These are phyloP conservation scores for Pythium aphanidermatum DNA, from an alignment of 352 stramenopile genomes.

Conservation along the genomic window DNA sequence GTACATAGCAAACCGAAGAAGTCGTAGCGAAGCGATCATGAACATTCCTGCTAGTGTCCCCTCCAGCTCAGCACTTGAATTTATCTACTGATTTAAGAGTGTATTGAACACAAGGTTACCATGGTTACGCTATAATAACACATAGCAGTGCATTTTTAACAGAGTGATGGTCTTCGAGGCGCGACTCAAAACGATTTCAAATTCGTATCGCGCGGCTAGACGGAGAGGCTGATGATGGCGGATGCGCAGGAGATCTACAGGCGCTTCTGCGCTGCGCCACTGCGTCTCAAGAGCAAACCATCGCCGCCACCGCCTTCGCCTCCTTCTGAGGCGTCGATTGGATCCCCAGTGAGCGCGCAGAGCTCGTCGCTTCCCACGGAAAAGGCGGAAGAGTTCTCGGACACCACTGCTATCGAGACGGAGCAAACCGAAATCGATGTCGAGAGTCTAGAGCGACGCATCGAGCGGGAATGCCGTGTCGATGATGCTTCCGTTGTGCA, in stretches of 20 bases:
- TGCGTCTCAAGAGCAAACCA: slow-evolving; percentile 12
- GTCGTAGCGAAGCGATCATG: too few species aligned
- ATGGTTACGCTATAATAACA: too few species aligned
- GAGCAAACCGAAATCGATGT: slow-evolving; percentile 3
- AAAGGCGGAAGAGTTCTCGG: neutral
- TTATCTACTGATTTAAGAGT: too few species aligned
- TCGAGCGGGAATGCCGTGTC: slow-evolving; percentile 11
- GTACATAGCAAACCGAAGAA: too few species aligned
- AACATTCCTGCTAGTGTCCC: too few species aligned
- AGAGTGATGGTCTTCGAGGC: slow-evolving; percentile 1
- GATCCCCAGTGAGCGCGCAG: neutral
- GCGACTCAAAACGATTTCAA: slow-evolving; percentile 13
- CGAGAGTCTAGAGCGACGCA: slow-evolving; percentile 5
- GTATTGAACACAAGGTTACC: too few species aligned
- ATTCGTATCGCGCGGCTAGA: slow-evolving; percentile 1
- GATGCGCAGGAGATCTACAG: slow-evolving; percentile 20
- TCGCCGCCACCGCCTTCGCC: neutral
- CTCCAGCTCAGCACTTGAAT: too few species aligned
- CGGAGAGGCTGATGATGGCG: slow-evolving; percentile 5
- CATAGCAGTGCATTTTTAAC: neutral
- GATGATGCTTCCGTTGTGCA: too few species aligned
- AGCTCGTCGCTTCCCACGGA: neutral
- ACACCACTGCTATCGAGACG: neutral
- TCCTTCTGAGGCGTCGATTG: neutral
- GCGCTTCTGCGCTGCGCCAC: slow-evolving; percentile 15